A percentile compares a stretch with the other conserved stretches of the same genome.
phyloP scores from a whole-genome alignment of 352 stramenopile genomes.

The Detonula confervacea region DNA sequence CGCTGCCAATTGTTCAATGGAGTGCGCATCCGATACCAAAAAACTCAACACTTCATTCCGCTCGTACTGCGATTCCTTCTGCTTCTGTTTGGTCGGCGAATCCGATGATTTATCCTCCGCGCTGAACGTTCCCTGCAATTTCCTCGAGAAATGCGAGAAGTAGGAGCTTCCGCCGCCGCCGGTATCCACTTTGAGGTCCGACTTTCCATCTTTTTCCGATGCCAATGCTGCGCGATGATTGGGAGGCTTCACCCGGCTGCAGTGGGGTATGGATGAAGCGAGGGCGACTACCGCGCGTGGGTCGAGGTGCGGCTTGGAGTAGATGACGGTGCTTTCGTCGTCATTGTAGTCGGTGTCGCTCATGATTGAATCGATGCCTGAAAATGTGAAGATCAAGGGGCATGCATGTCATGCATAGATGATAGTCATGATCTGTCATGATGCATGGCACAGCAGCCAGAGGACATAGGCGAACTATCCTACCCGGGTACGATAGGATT shows the following conservation, averaged over 20 bases:
- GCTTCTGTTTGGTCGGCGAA: neutral
- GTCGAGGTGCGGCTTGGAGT: conserved; percentile 17
- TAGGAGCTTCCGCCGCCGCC: too few species aligned
- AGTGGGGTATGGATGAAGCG: conserved; percentile 20
- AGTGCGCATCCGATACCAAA: conserved; percentile 34
- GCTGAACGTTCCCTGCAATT: conserved; percentile 6
- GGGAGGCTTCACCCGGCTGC: conserved; percentile 14
- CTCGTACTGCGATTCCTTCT: too few species aligned
- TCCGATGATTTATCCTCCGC: neutral
- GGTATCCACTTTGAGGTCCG: neutral
- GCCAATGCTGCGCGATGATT: neutral
- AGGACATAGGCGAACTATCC: too few species aligned
- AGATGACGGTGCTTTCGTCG: too few species aligned
- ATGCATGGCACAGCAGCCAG: too few species aligned
- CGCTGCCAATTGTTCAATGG: conserved; percentile 22
- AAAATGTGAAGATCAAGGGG: too few species aligned
- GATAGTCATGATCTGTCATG: too few species aligned
- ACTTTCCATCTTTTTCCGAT: neutral
- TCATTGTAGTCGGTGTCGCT: conserved; percentile 8
- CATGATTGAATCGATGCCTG: too few species aligned
- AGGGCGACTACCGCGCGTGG: conserved; percentile 9
- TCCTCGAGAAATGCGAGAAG: conserved; percentile 5
- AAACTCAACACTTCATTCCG: conserved; percentile 26
- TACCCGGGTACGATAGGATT: too few species aligned
- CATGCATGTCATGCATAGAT: too few species aligned